Conservation (phyloP, 805 yeast genomes). For the Starmerella apicola region DNA sequence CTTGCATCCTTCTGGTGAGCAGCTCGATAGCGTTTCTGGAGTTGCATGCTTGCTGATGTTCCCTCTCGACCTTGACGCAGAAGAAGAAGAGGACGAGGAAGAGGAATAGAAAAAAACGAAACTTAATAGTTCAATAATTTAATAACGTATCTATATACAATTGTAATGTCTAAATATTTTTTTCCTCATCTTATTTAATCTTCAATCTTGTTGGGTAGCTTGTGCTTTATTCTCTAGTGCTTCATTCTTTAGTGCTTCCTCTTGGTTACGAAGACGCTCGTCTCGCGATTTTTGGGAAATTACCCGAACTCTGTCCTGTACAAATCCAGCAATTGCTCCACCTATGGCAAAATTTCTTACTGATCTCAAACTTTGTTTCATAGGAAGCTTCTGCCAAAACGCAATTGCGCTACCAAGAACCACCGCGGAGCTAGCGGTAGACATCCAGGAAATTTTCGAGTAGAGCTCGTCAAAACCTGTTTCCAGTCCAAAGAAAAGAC, state of each 20-base stretch:
- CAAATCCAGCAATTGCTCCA: slow-evolving; percentile 50
- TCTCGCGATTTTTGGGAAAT: slow-evolving; percentile 3
- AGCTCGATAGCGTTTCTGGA: slow-evolving; percentile 79
- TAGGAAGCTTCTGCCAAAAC: slow-evolving; percentile 27
- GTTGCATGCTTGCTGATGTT: slow-evolving; percentile 76
- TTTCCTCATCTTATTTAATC: too few relatives aligned
- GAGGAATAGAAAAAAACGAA: background rate
- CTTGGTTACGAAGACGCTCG: background rate
- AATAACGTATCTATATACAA: too few relatives aligned
- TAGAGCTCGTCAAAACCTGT: slow-evolving; percentile 43
- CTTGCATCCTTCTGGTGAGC: slow-evolving; percentile 80
- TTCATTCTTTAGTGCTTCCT: too few relatives aligned
- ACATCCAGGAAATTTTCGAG: slow-evolving; percentile 46
- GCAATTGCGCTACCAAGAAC: slow-evolving; percentile 44
- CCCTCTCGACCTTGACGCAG: slow-evolving; percentile 53
- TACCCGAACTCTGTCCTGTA: slow-evolving; percentile 41
- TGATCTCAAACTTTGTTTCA: slow-evolving; percentile 25
- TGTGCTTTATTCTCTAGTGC: too few relatives aligned
- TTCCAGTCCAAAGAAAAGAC: slow-evolving; percentile 48
- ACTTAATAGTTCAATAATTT: background rate
- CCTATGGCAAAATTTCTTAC: slow-evolving; percentile 40
- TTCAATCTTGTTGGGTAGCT: too few relatives aligned
- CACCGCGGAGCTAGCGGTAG: slow-evolving; percentile 48
- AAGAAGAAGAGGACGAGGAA: slow-evolving; percentile 31
- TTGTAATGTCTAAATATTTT: too few relatives aligned